Evolutionary conservation across 106 monocot genomes (phyloP).

Genomic region (Xerophyta viscosa): DNA sequence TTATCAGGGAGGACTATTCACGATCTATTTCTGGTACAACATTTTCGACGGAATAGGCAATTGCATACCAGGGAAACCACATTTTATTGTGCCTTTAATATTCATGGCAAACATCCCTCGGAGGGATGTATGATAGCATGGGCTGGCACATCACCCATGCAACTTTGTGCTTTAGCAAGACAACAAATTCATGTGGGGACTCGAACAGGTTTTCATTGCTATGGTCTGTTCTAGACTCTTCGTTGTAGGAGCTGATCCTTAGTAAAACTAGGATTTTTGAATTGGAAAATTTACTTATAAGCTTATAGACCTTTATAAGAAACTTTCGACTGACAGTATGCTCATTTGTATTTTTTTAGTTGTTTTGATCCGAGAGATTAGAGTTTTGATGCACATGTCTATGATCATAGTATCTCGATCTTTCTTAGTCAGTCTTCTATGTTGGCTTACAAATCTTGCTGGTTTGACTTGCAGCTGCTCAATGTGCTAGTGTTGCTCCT

Average conservation of each 20-base stretch:
- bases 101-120: slow-evolving; percentile 22
- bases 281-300: too few species aligned
- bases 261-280: slow-evolving; percentile 2
- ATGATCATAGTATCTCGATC: too few species aligned
- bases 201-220: slow-evolving; percentile 48
- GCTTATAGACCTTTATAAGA: too few species aligned
- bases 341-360: too few species aligned
- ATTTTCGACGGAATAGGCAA: slow-evolving; percentile 39
- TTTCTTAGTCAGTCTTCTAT: too few species aligned
- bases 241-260: slow-evolving; percentile 19
- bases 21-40: slow-evolving; percentile 34
- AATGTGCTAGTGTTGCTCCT: slow-evolving; percentile 30
- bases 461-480: slow-evolving; percentile 40
- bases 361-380: too few species aligned
- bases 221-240: slow-evolving; percentile 73
- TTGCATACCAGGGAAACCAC: slow-evolving; percentile 27
- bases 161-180: slow-evolving; percentile 27
- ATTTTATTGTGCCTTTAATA: slow-evolving; percentile 28
- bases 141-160: slow-evolving; percentile 36
- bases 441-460: too few species aligned
- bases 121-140: slow-evolving; percentile 41
- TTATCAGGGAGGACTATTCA: slow-evolving; percentile 44
- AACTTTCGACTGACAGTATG: too few species aligned
- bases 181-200: slow-evolving; percentile 23
- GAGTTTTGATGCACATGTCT: too few species aligned